Evolutionary conservation across 2,329 filamentous ascomycete species (phyloP), one percentile per base, ranked within the genome.

Genomic region (Blumeria hordei): DNA sequence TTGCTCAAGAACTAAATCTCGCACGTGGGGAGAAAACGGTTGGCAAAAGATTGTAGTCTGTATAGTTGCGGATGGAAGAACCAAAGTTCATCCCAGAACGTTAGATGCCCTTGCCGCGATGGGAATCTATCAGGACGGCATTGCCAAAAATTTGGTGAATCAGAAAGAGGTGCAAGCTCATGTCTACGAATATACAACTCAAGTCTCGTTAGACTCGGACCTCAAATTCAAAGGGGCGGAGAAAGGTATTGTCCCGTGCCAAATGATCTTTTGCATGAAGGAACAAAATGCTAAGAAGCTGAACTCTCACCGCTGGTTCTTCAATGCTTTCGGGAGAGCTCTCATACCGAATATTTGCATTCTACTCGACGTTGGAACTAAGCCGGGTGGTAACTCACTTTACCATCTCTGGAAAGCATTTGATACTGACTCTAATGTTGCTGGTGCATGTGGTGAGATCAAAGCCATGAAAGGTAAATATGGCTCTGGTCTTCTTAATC

Each of bases 1-100:
- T 69, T 98, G 92, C 72, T 87, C 83, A 18, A 81, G 92, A 54
- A 84, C 82, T 55, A 90, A 92, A 67, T 94, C 88, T 6, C 79
- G 92, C 57, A 96, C 88, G 0, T 98, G 92, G 92, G 93, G 92
- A 41, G 93, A 94, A 62, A 80, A 86, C 54, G 92, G 92, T 4
- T 98, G 92, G 92, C 87, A 98, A 69, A 98, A 98, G 72, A 95
- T 98, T 64, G 92, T 98, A 0, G 90, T 98, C 0, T 95, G 88
- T 66, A 85, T 98, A 64, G 88, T 98, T 57, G 88, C 88, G 1
- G 92, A 98, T 66, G 92, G 92, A 21, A 83, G 93, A 63, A 81
- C 88, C 72, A 88, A 88, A 69, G 90, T 98, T 35, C 87, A 98
- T 66, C 87, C 88, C 11, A 77, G 92, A 56, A 96, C 92, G 0